Base-by-base conservation (phyloP, 345 rosid genomes). In the Adansonia digitata region DNA sequence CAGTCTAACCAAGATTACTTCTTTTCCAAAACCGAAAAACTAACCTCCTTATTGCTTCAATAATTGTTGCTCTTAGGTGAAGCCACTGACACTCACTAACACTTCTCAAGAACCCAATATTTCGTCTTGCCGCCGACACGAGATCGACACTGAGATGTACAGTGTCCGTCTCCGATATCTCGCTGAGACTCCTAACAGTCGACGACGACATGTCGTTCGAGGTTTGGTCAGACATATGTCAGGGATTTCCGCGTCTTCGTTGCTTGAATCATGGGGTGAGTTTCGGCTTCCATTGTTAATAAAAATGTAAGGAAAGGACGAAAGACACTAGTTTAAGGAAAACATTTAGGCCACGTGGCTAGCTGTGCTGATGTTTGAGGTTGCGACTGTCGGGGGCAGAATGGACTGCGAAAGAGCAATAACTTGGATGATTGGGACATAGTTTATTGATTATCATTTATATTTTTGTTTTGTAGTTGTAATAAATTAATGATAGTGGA, bases 1-100 rank as follows among this genome's bases (percentile, higher is more conserved):
- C 75, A 42, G 7, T 71, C 77, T 24, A 72, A 77, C 70, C 71
- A 73, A n/a, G 14, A 68, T 43, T 69, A 56, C 74, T 27, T 48
- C 39, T 22, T 2, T 35, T 5, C 60, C 7, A 11, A 14, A 27
- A 24, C 45, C 14, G 22, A 26, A 1, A 68, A 48, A 17, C 42
- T 75, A 6, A 91, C 98, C 98, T 90, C 81, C 97, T 81, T 40
- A 92, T 79, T 26, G 98, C 97, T 85, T 94, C 90, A 57, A 82
- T 69, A 31, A 85, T 48, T 39, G 79, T 81, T 7, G 83, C 72
- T 63, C 69, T 82, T 63, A 85, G 89, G 72, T 92, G 97, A 26
- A 94, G 88, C 97, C 97, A 91, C 15, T 76, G 87, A 51, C 84
- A 88, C 74, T 85, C 90, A 20, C 79, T 67, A 3, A 88, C 90